phyloP scores from a whole-genome alignment of 2,329 filamentous ascomycete species.

The Aspergillus neoniger region DNA sequence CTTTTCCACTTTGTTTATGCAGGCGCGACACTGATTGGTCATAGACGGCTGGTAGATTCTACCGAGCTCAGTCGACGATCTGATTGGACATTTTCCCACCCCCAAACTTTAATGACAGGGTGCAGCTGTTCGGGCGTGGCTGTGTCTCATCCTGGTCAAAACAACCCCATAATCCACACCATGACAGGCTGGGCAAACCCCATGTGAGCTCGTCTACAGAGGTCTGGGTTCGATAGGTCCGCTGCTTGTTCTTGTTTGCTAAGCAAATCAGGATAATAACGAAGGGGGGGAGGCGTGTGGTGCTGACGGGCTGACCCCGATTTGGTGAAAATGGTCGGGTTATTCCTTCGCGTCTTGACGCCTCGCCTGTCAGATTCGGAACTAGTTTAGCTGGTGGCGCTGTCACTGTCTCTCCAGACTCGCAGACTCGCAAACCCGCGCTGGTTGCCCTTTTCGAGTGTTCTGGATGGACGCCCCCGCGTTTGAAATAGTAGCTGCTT shows the following conservation, averaged over 20 bases:
- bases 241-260: neutral
- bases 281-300: neutral
- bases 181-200: constrained; percentile 1
- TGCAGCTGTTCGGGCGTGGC: constrained; percentile 13
- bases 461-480: neutral
- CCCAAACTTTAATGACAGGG: neutral
- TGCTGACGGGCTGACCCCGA: constrained; percentile 6
- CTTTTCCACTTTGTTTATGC: neutral
- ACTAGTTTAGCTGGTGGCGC: neutral
- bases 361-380: neutral
- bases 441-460: neutral
- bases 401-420: neutral
- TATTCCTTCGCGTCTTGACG: neutral
- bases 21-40: neutral
- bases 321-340: neutral
- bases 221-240: neutral
- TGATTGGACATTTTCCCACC: neutral
- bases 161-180: constrained; percentile 3
- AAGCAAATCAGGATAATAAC: no score
- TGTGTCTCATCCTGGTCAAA: constrained; percentile 12
- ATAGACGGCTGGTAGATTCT: neutral
- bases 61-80: neutral
- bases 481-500: no score
- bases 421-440: neutral
- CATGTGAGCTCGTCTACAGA: neutral